phyloP scores from a whole-genome alignment of 75 land plant genomes.

The Cupressus sempervirens region DNA sequence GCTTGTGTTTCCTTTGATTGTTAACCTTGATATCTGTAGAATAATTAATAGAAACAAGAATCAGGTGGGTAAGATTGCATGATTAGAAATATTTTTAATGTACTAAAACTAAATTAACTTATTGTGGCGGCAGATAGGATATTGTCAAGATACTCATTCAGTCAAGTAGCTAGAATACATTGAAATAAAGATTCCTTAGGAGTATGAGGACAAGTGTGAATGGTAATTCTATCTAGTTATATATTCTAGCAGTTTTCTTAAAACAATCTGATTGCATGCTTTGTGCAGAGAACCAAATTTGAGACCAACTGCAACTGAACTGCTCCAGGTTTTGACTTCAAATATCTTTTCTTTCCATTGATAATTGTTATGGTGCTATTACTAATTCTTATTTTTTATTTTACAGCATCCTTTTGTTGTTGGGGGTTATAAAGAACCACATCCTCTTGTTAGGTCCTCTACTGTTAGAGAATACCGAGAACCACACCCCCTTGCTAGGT shows the following conservation, averaged over 20 bases:
- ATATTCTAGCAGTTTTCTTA: background rate
- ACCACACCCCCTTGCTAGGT: conserved; percentile 18
- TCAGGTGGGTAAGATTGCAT: background rate
- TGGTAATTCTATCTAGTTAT: background rate
- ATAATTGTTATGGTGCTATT: background rate
- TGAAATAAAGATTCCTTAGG: background rate
- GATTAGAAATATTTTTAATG: background rate
- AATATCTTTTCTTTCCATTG: background rate
- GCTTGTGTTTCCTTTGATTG: too few species aligned
- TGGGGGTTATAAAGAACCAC: conserved; percentile 19
- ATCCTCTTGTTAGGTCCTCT: conserved; percentile 13
- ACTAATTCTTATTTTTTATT: conserved; percentile 4
- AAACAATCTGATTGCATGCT: background rate
- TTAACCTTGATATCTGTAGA: background rate
- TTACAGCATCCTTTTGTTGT: conserved; percentile 91
- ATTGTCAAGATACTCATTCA: background rate
- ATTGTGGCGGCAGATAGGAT: background rate
- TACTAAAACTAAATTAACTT: background rate
- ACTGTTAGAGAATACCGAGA: conserved; percentile 14
- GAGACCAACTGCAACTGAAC: conserved; percentile 73
- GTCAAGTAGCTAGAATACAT: background rate
- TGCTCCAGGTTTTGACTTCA: conserved; percentile 58
- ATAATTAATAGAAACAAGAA: background rate
- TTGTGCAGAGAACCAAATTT: conserved; percentile 72
- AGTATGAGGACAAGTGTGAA: background rate